These are phyloP conservation scores for Mrakia hoshinonis DNA, from an alignment of 768 basidiomycete genomes.

Conservation along the genomic window DNA sequence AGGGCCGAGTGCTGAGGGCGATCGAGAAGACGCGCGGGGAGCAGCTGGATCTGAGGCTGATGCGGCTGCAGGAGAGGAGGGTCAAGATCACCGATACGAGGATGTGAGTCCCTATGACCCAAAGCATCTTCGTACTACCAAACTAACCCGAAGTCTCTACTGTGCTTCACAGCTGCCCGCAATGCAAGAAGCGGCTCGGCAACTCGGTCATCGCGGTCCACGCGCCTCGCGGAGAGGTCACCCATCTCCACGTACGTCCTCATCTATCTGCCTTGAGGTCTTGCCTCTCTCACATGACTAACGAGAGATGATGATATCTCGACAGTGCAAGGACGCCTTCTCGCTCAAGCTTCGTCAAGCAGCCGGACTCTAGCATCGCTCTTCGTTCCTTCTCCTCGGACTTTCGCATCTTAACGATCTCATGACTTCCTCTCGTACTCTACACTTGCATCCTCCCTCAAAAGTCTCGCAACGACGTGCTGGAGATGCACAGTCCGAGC, in stretches of 20 bases:
- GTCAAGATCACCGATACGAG: conserved; percentile 86
- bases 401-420: not conserved
- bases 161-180: conserved; percentile 62
- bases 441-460: too few species aligned
- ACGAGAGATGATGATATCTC: not conserved
- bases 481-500: too few species aligned
- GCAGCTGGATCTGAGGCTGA: conserved; percentile 60
- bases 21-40: conserved; percentile 69
- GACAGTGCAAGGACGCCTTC: conserved; percentile 27
- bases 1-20: conserved; percentile 59
- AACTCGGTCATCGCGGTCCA: conserved; percentile 91
- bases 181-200: conserved; percentile 88
- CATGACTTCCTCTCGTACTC: not conserved
- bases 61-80: conserved; percentile 66
- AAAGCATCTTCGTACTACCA: not conserved
- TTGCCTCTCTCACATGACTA: not conserved
- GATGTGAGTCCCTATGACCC: conserved; percentile 55
- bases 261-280: not conserved
- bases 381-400: too few species aligned
- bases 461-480: too few species aligned
- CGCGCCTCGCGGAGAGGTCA: conserved; percentile 58
- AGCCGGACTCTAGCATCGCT: not conserved
- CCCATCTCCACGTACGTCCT: conserved; percentile 24
- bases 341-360: conserved; percentile 20
- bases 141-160: not conserved